Percentiles rank a stretch among this genome's conserved stretches.
Conservation (phyloP, 1,284 basidiomycete genomes). For the Malassezia arunalokei region DNA sequence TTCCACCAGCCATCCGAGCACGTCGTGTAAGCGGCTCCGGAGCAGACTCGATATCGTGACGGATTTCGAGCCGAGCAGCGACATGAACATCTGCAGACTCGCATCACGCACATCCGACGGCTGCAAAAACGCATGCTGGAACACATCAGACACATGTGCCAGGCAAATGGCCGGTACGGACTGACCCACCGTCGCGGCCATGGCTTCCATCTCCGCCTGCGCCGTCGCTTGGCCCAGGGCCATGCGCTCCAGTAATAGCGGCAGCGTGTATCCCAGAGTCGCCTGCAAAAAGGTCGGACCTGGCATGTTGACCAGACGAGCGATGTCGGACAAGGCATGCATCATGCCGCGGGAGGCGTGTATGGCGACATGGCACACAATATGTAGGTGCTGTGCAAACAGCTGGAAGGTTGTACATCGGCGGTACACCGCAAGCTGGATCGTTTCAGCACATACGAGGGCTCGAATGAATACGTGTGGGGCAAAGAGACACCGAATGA, state of each 20-base stretch:
- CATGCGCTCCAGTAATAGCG: slow-evolving; percentile 30
- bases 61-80: slow-evolving; percentile 23
- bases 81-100: slow-evolving; percentile 20
- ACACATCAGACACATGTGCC: slow-evolving; percentile 31
- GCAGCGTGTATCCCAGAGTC: slow-evolving; percentile 36
- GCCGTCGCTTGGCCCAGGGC: slow-evolving; percentile 20
- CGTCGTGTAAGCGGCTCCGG: slow-evolving; percentile 33
- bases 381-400: slow-evolving; percentile 29
- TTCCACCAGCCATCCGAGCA: slow-evolving; percentile 39
- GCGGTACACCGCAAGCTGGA: slow-evolving; percentile 25
- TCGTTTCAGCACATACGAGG: slow-evolving; percentile 29
- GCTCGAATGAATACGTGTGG: slow-evolving; percentile 17
- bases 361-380: slow-evolving; percentile 26
- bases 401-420: slow-evolving; percentile 36
- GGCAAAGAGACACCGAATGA: slow-evolving; percentile 1
- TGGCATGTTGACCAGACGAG: slow-evolving; percentile 33
- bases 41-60: slow-evolving; percentile 25
- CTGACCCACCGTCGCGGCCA: slow-evolving; percentile 28
- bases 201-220: slow-evolving; percentile 21
- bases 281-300: slow-evolving; percentile 34
- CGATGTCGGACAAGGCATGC: slow-evolving; percentile 27
- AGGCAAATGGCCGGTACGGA: slow-evolving; percentile 32
- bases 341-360: slow-evolving; percentile 31
- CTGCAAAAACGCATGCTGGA: slow-evolving; percentile 31
- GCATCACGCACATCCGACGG: slow-evolving; percentile 19